Evolutionary conservation across 225 moss, liverwort and hornwort species (phyloP), one percentile per base, ranked within the genome.

Genomic region (Sphagnum tenellum): DNA sequence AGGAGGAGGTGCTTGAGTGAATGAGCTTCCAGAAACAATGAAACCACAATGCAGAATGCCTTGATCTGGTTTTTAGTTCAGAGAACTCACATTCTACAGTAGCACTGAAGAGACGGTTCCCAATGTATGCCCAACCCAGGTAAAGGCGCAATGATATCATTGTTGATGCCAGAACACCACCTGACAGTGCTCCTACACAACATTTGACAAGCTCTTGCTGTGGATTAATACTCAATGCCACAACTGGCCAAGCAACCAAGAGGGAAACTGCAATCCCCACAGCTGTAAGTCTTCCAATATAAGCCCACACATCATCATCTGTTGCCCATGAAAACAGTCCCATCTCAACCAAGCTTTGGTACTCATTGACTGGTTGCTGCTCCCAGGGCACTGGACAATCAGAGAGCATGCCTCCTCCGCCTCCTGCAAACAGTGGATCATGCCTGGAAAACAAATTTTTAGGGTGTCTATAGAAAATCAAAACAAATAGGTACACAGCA

Each of bases 291-390:
- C 89, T 78, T 47, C 86, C 80, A 4, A 74, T 74, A 60, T 88
- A 91, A 4, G 78, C 82, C 62, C 82, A 51, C 56, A 89, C 67
- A 49, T 89, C 88, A 47, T 82, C 86, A 5, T 75, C 78, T 4
- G 89, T 92, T 3, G 95, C 95, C 95, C 95, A 95, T 3, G 95
- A 85, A 69, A 95, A 95, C 69, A 95, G 64, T 50, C 78, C 79
- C 7, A 82, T 89, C 77, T 95, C 84, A 66, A 89, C 88, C 66
- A 95, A 67, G 66, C 79, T 80, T 74, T 92, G 88, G 74, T 92
- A 95, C 65, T 95, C 95, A 59, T 95, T 92, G 76, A 95, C 95
- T 3, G 95, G 95, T 61, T 95, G 95, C 76, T 95, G 95, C 75
- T 95, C 95, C 75, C 84, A 82, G 8, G 95, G 95, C 50, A 95